Conservation (phyloP, 2,329 filamentous ascomycete species). For the Colletotrichum sansevieriae region DNA sequence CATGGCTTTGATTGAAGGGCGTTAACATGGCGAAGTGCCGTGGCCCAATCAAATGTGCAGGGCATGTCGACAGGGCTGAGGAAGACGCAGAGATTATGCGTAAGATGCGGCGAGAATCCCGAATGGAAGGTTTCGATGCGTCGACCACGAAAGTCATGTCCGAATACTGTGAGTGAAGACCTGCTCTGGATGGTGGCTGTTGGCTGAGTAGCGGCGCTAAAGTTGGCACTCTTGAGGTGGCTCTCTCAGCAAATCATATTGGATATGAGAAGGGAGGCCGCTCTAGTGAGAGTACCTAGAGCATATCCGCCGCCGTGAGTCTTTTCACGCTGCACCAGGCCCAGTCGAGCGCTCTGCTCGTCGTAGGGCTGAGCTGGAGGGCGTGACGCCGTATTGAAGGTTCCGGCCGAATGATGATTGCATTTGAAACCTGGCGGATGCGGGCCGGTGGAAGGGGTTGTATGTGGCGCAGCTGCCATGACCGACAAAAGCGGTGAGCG, state of each 20-base stretch:
- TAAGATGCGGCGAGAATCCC: slow-evolving; percentile 3
- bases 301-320: neutral
- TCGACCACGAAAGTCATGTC: slow-evolving; percentile 19
- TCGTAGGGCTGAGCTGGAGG: slow-evolving; percentile 41
- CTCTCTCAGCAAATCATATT: slow-evolving; percentile 5
- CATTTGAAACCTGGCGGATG: slow-evolving; percentile 30
- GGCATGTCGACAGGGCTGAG: slow-evolving; percentile 36
- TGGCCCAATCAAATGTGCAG: neutral
- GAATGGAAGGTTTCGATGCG: slow-evolving; percentile 2
- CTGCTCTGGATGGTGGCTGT: slow-evolving; percentile 13
- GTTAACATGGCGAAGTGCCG: neutral
- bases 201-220: slow-evolving; percentile 38
- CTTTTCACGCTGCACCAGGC: slow-evolving; percentile 13
- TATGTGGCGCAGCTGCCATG: slow-evolving; percentile 38
- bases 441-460: slow-evolving; percentile 28
- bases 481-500: slow-evolving; percentile 35
- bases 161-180: neutral
- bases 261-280: slow-evolving; percentile 29
- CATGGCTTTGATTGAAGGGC: neutral
- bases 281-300: slow-evolving; percentile 1
- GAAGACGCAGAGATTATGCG: slow-evolving; percentile 28
- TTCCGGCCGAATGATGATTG: slow-evolving; percentile 15
- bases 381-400: slow-evolving; percentile 5
- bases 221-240: slow-evolving; percentile 18
- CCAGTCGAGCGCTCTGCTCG: neutral